Evolutionary conservation across 805 yeast species (phyloP).

Genomic region (Zygosaccharomyces lentus): DNA sequence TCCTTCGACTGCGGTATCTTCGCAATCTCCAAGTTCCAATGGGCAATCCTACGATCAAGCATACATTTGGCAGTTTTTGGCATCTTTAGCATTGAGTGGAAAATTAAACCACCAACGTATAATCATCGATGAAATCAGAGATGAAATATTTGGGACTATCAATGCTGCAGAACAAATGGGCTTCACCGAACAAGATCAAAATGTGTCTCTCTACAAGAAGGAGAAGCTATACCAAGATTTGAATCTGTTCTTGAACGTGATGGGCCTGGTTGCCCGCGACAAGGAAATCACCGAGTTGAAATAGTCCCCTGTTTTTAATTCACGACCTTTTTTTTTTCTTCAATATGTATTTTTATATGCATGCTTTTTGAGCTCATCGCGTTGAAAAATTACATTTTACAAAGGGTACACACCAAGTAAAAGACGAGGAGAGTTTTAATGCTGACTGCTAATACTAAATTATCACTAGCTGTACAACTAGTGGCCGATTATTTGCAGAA

Average conservation of each 20-base stretch:
- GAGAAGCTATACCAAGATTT: conserved; percentile 68
- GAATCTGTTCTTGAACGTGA: conserved; percentile 89
- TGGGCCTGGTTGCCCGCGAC: conserved; percentile 92
- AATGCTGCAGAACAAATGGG: conserved; percentile 57
- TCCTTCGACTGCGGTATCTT: conserved; percentile 11
- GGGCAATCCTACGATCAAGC: conserved; percentile 52
- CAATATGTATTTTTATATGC: conserved; percentile 10
- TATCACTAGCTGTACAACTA: conserved; percentile 9
- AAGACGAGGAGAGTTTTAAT: neutral
- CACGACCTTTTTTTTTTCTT: neutral
- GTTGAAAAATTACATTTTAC: conserved; percentile 1
- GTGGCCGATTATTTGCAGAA: conserved; percentile 8
- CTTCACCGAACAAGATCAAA: conserved; percentile 40
- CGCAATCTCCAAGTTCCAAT: conserved; percentile 16
- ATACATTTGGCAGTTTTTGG: conserved; percentile 95
- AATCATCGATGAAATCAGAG: conserved; percentile 90
- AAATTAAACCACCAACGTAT: conserved; percentile 86
- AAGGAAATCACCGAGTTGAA: conserved; percentile 79
- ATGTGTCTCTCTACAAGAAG: conserved; percentile 38
- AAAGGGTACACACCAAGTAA: neutral
- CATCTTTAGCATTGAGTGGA: conserved; percentile 89
- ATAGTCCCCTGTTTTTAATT: conserved; percentile 14
- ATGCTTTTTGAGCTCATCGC: conserved; percentile 3
- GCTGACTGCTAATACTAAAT: conserved; percentile 6
- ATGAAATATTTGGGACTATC: conserved; percentile 86